phyloP scores from a whole-genome alignment of 2,329 filamentous ascomycete species.

The Arthrobotrys musiformis region DNA sequence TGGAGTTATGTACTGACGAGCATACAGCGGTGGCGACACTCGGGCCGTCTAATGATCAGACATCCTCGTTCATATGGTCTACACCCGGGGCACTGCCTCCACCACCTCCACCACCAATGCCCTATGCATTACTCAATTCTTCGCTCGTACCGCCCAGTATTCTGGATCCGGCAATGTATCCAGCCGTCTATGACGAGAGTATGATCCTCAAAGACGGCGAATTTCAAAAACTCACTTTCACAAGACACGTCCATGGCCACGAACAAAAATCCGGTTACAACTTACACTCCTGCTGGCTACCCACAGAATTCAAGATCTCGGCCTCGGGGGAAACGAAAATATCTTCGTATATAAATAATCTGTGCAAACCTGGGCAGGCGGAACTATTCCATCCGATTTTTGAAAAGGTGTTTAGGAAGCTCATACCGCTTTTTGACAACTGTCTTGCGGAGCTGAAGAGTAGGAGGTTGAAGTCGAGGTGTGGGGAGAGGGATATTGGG shows the following conservation, averaged over 20 bases:
- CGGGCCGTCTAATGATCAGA: too few relatives aligned
- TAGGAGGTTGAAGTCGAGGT: background rate
- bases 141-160: background rate
- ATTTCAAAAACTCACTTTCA: background rate
- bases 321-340: background rate
- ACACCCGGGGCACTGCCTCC: too few relatives aligned
- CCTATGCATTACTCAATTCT: background rate
- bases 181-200: background rate
- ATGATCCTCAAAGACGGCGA: background rate
- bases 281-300: background rate
- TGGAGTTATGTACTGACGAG: background rate
- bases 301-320: background rate
- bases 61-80: too few relatives aligned
- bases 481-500: background rate
- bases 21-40: background rate
- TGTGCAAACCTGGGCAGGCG: background rate
- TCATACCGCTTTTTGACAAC: background rate
- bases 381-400: background rate
- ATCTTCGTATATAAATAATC: background rate
- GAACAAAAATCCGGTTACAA: background rate
- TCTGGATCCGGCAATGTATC: background rate
- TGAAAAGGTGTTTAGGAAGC: background rate
- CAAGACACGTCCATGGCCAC: too few relatives aligned
- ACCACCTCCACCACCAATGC: background rate
- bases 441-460: background rate